Base-by-base conservation (phyloP, 2,329 filamentous ascomycete genomes). In the Zymoseptoria crescenta region DNA sequence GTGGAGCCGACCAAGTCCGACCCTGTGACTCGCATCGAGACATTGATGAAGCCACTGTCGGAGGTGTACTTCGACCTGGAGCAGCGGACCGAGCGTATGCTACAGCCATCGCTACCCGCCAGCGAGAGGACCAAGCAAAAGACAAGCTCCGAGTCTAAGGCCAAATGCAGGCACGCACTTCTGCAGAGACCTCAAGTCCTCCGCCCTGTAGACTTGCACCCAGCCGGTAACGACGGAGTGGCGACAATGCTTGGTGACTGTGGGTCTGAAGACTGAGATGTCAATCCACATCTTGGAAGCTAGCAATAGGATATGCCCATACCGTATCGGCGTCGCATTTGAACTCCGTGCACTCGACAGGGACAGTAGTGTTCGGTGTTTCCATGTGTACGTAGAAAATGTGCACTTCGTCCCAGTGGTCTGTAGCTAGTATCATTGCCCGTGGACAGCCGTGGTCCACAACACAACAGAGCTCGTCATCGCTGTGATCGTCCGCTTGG, bases 21-120 rank as follows among this genome's bases (percentile, higher is more conserved):
- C 35, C 35, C 10, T 41, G 10, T 41, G 4, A 41, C 35, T 16
- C 35, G 10, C 6, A 41, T 41, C 35, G 35, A 41, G 16, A 4
- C 35, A 4, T 41, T 41, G 35, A 41, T 16, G 35, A 24, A 21
- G 16, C 63, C 64, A 48, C 56, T 72, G 16, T 68, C 70, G 16
- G 60, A 65, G 19, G 52, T 69, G 24, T 63, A 67, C 55, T 66
- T 68, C 57, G 66, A 66, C 21, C 61, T 65, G 8, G 63, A 66
- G 57, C 59, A 57, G 16, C 55, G 59, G 9, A 66, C 56, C 9
- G 58, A 66, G 58, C 57, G 54, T 6, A 54, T 48, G 60, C 10
- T 16, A 9, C 35, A 41, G 16, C 10, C 35, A 41, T 41, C 35
- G 35, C 10, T 2, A 13, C 10, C 35, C 16, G 35, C 16, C 35